Conservation (phyloP, 306 rosid genomes). For the Casuarina cunninghamiana region DNA sequence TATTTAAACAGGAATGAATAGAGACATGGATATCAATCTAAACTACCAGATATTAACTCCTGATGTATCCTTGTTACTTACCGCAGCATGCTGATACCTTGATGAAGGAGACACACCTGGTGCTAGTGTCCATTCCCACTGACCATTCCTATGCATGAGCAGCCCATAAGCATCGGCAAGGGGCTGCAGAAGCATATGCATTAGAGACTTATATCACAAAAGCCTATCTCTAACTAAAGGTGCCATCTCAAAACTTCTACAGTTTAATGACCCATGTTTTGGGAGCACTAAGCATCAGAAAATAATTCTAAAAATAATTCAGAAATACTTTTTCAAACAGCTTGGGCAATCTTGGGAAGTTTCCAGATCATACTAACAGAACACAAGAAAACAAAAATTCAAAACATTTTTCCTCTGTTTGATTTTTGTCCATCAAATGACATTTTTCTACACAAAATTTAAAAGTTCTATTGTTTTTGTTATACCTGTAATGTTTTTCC, state of each 20-base stretch:
- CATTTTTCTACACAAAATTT: background rate
- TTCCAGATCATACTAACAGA: background rate
- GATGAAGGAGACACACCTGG: slow-evolving; percentile 99
- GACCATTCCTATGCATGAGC: slow-evolving; percentile 96
- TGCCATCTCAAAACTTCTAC: background rate
- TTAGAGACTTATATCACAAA: slow-evolving; percentile 15
- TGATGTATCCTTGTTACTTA: slow-evolving; percentile 47
- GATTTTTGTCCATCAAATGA: background rate
- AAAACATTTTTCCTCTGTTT: background rate
- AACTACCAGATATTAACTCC: background rate
- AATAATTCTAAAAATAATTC: background rate
- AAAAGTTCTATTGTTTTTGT: background rate
- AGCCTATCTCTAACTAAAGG: background rate
- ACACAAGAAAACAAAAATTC: background rate
- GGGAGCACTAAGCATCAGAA: background rate
- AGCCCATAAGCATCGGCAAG: slow-evolving; percentile 95
- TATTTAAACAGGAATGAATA: background rate
- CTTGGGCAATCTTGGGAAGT: background rate
- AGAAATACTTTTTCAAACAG: background rate
- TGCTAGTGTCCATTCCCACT: slow-evolving; percentile 99
- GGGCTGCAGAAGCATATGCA: slow-evolving; percentile 56
- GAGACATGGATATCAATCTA: background rate
- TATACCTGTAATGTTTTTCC: background rate
- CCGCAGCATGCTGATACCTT: slow-evolving; percentile 98
- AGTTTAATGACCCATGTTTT: background rate